These are phyloP conservation scores for Pseudogymnoascus sp. DNA, from an alignment of 2,329 filamentous ascomycete species.

Conservation along the genomic window DNA sequence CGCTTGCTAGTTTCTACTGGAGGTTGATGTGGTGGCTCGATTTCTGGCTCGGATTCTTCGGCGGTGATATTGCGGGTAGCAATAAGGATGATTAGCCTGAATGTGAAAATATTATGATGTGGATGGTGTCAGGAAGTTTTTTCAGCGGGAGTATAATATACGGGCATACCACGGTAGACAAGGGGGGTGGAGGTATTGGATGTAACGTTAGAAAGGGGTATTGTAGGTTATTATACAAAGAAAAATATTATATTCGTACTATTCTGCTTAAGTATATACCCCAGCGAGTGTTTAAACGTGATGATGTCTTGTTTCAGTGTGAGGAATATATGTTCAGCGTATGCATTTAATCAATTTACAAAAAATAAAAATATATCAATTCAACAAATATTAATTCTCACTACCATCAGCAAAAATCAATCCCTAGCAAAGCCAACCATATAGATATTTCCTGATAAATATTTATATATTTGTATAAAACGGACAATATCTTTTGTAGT, in stretches of 20 bases:
- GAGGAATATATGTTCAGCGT: neutral
- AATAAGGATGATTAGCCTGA: constrained; percentile 48
- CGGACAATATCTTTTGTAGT: neutral
- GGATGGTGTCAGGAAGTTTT: neutral
- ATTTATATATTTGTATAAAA: neutral
- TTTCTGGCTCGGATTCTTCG: constrained; percentile 48
- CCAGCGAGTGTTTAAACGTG: neutral
- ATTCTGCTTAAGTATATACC: neutral
- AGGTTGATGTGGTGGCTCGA: constrained; percentile 57
- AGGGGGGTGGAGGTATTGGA: neutral
- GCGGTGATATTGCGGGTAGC: constrained; percentile 46
- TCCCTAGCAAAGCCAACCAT: neutral
- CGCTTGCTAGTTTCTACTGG: constrained; percentile 58
- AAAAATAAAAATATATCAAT: constrained; percentile 33
- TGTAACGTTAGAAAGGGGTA: neutral
- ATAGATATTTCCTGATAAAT: neutral
- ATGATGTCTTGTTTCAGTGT: neutral
- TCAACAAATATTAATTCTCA: constrained; percentile 32
- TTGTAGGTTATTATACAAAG: neutral
- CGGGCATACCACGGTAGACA: neutral
- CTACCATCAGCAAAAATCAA: neutral
- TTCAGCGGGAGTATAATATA: constrained; percentile 4
- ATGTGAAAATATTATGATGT: neutral
- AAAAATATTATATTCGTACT: neutral
- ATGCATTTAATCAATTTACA: neutral